A percentile compares a stretch with the other conserved stretches of the same genome.
Evolutionary conservation across 129 eudicot genomes (phyloP).

Genomic region (Ambrosia trifida): DNA sequence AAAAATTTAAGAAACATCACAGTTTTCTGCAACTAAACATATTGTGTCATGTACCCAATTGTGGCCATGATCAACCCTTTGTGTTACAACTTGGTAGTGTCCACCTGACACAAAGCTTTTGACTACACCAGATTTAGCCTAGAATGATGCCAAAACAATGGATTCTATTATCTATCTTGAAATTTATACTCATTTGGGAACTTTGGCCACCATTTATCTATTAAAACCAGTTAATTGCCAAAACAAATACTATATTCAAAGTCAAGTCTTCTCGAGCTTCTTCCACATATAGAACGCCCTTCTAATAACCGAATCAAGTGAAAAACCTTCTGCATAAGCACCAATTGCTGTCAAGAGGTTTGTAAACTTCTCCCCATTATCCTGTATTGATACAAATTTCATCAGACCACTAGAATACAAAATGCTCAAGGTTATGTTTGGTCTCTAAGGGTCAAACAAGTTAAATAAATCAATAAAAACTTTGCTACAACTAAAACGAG

Average conservation of each 20-base stretch:
- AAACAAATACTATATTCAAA: not conserved
- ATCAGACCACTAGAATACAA: slow-evolving; percentile 11
- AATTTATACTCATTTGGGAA: not conserved
- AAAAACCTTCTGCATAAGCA: slow-evolving; percentile 98
- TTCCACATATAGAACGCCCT: slow-evolving; percentile 78
- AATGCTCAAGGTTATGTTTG: not conserved
- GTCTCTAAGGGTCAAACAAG: not conserved
- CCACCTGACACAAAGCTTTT: not conserved
- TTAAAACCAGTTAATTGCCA: slow-evolving; percentile 10
- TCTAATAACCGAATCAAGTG: slow-evolving; percentile 86
- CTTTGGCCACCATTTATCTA: not conserved
- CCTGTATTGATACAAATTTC: slow-evolving; percentile 48
- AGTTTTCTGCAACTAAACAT: not conserved
- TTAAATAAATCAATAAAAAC: not conserved
- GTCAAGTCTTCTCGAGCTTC: slow-evolving; percentile 60
- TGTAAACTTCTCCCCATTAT: slow-evolving; percentile 85
- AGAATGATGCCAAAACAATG: not conserved
- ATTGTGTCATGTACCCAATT: not conserved
- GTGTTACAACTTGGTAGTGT: too few species aligned
- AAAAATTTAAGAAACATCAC: not conserved
- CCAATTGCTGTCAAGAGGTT: slow-evolving; percentile 87
- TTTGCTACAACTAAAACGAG: not conserved
- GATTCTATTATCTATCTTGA: not conserved
- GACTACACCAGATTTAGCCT: not conserved
- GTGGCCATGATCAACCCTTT: too few species aligned